Conservation (phyloP, 202 grass and related monocot species). For the Schoenoplectus tabernaemontani region DNA sequence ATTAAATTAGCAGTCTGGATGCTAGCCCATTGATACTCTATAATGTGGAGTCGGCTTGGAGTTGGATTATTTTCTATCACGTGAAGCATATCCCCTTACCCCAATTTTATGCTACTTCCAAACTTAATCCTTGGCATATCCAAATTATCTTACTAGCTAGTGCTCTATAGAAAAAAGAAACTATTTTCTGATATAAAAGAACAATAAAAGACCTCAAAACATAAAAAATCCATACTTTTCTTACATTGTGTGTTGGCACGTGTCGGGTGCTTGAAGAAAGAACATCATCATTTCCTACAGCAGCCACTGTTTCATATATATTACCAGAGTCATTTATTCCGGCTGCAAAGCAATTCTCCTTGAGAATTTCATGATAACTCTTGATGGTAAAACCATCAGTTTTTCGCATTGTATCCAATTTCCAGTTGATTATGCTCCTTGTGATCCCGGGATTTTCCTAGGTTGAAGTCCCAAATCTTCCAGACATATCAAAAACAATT, state of each 20-base stretch:
- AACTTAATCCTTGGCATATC: not conserved
- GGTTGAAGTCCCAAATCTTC: conserved; percentile 98
- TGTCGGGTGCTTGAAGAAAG: conserved; percentile 52
- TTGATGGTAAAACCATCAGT: conserved; percentile 70
- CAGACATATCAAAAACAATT: conserved; percentile 11
- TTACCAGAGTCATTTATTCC: conserved; percentile 54
- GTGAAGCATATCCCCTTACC: not conserved
- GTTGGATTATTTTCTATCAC: not conserved
- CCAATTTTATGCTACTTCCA: not conserved
- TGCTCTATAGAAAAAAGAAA: not conserved
- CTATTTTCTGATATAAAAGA: not conserved
- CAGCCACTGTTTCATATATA: conserved; percentile 56
- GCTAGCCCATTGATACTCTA: not conserved
- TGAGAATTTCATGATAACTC: conserved; percentile 80
- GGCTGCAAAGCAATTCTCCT: conserved; percentile 53
- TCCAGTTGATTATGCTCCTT: conserved; percentile 48
- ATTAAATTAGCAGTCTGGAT: not conserved
- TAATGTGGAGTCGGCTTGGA: not conserved
- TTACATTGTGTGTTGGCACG: conserved; percentile 61
- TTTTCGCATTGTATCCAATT: conserved; percentile 47
- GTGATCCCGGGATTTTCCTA: conserved; percentile 84
- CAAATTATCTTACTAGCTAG: not conserved
- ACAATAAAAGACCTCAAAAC: not conserved
- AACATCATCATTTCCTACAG: conserved; percentile 61
- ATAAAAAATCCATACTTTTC: conserved; percentile 5